A percentile compares a stretch with the other conserved stretches of the same genome.
These are phyloP conservation scores for Solanum neorickii DNA, from an alignment of 257 asterid species.

Conservation along the genomic window DNA sequence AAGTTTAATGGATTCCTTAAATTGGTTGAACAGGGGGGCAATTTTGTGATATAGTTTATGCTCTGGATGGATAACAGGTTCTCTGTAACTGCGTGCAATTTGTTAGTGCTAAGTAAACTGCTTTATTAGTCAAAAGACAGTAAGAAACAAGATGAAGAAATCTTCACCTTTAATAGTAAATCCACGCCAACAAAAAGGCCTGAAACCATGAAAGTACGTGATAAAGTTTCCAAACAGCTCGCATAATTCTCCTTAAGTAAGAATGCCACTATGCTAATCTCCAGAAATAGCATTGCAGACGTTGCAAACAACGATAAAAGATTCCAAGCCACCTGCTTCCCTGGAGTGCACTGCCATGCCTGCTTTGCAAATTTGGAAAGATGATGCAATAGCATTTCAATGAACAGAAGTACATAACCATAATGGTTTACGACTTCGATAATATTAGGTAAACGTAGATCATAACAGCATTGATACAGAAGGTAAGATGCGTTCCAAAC, in stretches of 20 bases:
- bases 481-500: background rate
- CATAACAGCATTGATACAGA: background rate
- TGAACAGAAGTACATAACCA: background rate
- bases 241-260: slow-evolving; percentile 76
- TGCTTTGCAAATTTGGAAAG: slow-evolving; percentile 8
- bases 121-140: background rate
- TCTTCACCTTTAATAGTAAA: slow-evolving; percentile 66
- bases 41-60: background rate
- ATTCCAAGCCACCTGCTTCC: slow-evolving; percentile 65
- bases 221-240: slow-evolving; percentile 74
- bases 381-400: background rate
- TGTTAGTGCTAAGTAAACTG: background rate
- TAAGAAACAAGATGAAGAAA: background rate
- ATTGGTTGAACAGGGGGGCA: background rate
- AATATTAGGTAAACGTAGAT: background rate
- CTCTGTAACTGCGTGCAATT: background rate
- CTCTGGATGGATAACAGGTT: background rate
- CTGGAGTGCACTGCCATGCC: slow-evolving; percentile 87
- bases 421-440: background rate
- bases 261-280: slow-evolving; percentile 68
- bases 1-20: background rate
- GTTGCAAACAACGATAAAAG: slow-evolving; percentile 58
- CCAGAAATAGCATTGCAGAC: slow-evolving; percentile 64
- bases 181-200: slow-evolving; percentile 71
- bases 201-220: slow-evolving; percentile 66